Base-by-base conservation (phyloP, 2,329 filamentous ascomycete genomes). In the Exophiala bonariae region DNA sequence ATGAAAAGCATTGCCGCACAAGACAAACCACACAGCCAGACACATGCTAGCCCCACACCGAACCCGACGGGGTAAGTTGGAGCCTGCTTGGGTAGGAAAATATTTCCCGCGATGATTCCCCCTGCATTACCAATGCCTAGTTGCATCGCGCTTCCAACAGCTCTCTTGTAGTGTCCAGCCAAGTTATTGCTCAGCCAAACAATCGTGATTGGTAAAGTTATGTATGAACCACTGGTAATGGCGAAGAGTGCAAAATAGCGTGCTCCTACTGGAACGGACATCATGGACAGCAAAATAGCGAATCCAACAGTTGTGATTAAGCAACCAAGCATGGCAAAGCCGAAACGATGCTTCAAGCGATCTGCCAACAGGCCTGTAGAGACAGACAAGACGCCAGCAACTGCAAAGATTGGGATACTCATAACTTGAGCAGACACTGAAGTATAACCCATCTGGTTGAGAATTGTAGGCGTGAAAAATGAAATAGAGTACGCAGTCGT, bases 61-160 rank as follows among this genome's bases (percentile, higher is more conserved):
- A 68, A 72, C 1, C 69, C 70, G 0, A 64, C 62, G 1, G 54
- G 60, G 51, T 70, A 72, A 9, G 31, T 50, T 1, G 70, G 68
- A 0, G 55, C 62, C 44, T 68, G 54, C 13, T 45, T 52, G 4
- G 57, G 55, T 4, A 69, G 55, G 50, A 68, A 72, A 38, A 72
- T 66, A 50, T 68, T 68, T 38, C 63, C 66, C 3, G 63, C 65
- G 19, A 69, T 60, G 7, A 69, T 52, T 35, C 65, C 59, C 11
- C 59, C 60, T 3, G 57, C 33, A 26, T 64, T 65, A 9, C 63
- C 63, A 6, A 63, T 33, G 7, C 55, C 57, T 34, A 34, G 6
- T n/a, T 34, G 32, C 14, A 61, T 47, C 8, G 60, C 64, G 7
- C 57, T 38, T 10, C 55, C 60, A 10, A 63, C 47, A 4, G 56